Conservation (phyloP, 345 rosid species). For the Lepidium africanum region DNA sequence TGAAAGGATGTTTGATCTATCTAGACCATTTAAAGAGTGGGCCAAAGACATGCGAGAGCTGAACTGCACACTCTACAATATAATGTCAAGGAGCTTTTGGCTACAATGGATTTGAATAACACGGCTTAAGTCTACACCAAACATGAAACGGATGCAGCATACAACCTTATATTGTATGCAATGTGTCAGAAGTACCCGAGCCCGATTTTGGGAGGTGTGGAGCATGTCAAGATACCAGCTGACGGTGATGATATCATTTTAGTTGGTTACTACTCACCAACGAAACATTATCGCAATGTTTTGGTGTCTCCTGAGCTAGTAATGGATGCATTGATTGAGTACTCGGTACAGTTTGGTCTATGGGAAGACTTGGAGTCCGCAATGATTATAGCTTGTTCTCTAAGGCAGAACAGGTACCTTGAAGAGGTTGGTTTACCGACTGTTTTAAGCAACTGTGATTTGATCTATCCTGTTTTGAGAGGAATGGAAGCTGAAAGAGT, state of each 20-base stretch:
- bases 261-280: background rate
- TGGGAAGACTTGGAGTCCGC: conserved; percentile 51
- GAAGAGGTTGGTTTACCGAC: background rate
- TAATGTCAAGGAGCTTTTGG: background rate
- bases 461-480: background rate
- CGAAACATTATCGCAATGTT: background rate
- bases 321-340: conserved; percentile 9
- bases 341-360: conserved; percentile 44
- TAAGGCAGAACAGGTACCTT: background rate
- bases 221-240: conserved; percentile 6
- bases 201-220: background rate
- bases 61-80: background rate
- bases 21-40: background rate
- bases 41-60: background rate
- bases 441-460: background rate
- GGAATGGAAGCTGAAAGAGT: background rate
- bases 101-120: background rate
- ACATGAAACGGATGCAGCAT: background rate
- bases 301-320: background rate
- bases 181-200: background rate
- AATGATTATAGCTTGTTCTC: conserved; percentile 41
- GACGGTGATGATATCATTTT: background rate
- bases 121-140: background rate
- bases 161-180: background rate
- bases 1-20: background rate